Evolutionary conservation across 2,329 filamentous ascomycete species (phyloP).

Genomic region (Colletotrichum caudatum): DNA sequence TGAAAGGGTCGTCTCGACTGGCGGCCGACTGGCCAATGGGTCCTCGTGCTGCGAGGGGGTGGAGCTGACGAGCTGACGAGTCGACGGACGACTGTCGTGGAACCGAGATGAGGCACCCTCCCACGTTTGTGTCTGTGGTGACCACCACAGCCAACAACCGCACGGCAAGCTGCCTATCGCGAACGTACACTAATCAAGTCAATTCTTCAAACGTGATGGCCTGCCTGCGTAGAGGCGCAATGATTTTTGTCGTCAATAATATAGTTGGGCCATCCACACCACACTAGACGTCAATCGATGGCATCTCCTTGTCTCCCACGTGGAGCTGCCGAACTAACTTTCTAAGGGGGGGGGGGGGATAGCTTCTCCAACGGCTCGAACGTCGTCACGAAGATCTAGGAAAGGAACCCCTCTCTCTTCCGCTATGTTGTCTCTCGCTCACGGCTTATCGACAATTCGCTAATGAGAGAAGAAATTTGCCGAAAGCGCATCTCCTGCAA

Average conservation of each 20-base stretch:
- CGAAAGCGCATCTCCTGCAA: neutral
- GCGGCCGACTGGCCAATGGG: slow-evolving; percentile 10
- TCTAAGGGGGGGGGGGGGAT: neutral
- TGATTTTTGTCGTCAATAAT: slow-evolving; percentile 10
- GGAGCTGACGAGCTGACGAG: neutral
- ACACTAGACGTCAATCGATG: slow-evolving; percentile 9
- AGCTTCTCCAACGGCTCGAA: slow-evolving; percentile 17
- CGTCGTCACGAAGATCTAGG: neutral
- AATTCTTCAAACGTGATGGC: neutral
- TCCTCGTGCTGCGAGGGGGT: slow-evolving; percentile 10
- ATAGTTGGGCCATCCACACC: neutral
- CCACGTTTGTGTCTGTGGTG: neutral
- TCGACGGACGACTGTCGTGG: slow-evolving; percentile 8
- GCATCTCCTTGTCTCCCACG: slow-evolving; percentile 39
- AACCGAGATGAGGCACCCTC: slow-evolving; percentile 31
- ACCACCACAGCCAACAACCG: neutral
- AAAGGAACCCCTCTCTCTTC: neutral
- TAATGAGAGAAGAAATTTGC: slow-evolving; percentile 3
- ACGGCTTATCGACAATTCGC: neutral
- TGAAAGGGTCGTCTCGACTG: slow-evolving; percentile 9
- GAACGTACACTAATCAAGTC: neutral
- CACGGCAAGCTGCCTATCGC: neutral
- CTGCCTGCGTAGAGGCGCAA: slow-evolving; percentile 1
- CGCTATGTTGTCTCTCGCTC: neutral
- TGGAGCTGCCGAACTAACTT: slow-evolving; percentile 28